Base-by-base conservation (phyloP, 768 basidiomycete genomes). In the Rhizopogon vesiculosus region DNA sequence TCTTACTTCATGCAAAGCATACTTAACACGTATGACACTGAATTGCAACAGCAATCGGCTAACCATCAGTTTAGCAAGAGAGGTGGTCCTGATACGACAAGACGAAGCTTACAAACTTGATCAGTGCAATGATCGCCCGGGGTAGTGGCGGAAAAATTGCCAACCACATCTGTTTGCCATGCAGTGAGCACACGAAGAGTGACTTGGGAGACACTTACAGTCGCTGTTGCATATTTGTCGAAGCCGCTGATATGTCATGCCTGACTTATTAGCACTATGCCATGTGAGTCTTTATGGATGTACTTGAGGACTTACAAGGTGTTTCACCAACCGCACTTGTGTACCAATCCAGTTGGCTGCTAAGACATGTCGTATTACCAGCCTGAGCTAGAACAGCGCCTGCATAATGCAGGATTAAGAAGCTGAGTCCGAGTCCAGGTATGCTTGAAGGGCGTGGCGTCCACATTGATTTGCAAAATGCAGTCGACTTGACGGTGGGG, bases 1-100 rank as follows among this genome's bases (percentile, higher is more conserved):
- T 19, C 25, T 53, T 40, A 65, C 64, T 65, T 65, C 53, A 65
- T 59, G 48, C 64, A 65, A 5, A 65, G 57, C 64, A 65, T 65
- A 56, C 63, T 64, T 1, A 65, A 55, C 18, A 52, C 56, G 19
- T 62, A 65, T 13, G 64, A 29, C 46, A 65, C 46, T 38, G 59
- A 58, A 42, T 65, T 65, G 59, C 64, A 65, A 48, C 64, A 65
- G 33, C 64, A 65, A 41, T 56, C 35, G 12, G 31, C 50, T 53
- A 13, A 57, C 19, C 25, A 45, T 53, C 44, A 16, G 1, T 28
- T 56, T 8, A 39, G 15, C 28, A 28, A 53, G 22, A 16, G 22
- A 22, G 22, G 28, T 12, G n/a, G 29, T 9, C 35, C 13, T 1
- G 19, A n/a, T 18, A 10, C 6, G 33, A 54, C 16, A 22, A 25